Conservation (phyloP, 129 eudicot species). For the Helianthus annuus region HanXRQr2.0-SUNRISE NC_035440.2:60835339-60835838, state of each 20-base stretch:
- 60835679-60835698: constrained; percentile 26
- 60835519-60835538: constrained; percentile 97
- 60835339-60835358: constrained; percentile 41
- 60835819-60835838: constrained; percentile 24
- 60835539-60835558: constrained; percentile 64
- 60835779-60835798: constrained; percentile 30
- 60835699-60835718: constrained; percentile 9
- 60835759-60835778: constrained; percentile 27
- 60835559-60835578: constrained; percentile 30
- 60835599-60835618: constrained; percentile 30
- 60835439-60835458: constrained; percentile 29
- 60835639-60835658: constrained; percentile 23
- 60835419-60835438: constrained; percentile 15
- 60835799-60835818: constrained; percentile 36
- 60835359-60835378: constrained; percentile 21
- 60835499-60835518: constrained; percentile 40
- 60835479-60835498: constrained; percentile 30
- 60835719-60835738: constrained; percentile 10
- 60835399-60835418: constrained; percentile 5
- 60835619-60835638: constrained; percentile 31
- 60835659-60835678: constrained; percentile 8
- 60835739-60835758: constrained; percentile 31
- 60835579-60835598: constrained; percentile 28
- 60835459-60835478: constrained; percentile 29
- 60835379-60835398: constrained; percentile 6